A percentile compares a stretch with the other conserved stretches of the same genome.
Evolutionary conservation across 345 rosid genomes (phyloP).

Genomic region (Gossypium herbaceum): DNA sequence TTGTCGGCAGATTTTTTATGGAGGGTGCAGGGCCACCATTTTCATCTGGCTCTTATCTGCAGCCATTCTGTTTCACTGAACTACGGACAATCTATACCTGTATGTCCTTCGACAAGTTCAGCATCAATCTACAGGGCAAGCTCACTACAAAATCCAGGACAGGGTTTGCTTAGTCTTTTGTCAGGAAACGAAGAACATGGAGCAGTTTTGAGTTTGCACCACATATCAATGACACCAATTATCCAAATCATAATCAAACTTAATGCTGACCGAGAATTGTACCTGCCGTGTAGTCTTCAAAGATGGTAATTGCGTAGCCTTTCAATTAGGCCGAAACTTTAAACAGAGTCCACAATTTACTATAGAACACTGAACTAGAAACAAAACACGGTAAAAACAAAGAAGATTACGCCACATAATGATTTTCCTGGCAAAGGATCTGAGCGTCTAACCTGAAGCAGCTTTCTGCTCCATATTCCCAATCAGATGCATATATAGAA

Average conservation of each 20-base stretch:
- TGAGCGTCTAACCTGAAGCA: not conserved
- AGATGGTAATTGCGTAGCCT: no score
- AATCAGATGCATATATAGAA: not conserved
- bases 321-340: not conserved
- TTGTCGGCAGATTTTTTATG: not conserved
- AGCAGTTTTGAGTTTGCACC: not conserved
- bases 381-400: not conserved
- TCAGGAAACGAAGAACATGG: not conserved
- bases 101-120: not conserved
- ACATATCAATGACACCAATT: not conserved
- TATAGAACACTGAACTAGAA: not conserved
- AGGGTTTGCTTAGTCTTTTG: not conserved
- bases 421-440: not conserved
- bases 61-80: not conserved
- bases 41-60: not conserved
- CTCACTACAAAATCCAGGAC: not conserved
- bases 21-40: not conserved
- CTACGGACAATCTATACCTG: not conserved
- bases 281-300: not conserved
- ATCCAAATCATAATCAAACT: not conserved
- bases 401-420: not conserved
- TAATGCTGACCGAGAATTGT: not conserved
- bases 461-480: not conserved
- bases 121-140: not conserved
- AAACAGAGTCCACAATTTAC: not conserved